phyloP scores from a whole-genome alignment of 148 eudicot genomes.

The Dianthus caryophyllus region DNA sequence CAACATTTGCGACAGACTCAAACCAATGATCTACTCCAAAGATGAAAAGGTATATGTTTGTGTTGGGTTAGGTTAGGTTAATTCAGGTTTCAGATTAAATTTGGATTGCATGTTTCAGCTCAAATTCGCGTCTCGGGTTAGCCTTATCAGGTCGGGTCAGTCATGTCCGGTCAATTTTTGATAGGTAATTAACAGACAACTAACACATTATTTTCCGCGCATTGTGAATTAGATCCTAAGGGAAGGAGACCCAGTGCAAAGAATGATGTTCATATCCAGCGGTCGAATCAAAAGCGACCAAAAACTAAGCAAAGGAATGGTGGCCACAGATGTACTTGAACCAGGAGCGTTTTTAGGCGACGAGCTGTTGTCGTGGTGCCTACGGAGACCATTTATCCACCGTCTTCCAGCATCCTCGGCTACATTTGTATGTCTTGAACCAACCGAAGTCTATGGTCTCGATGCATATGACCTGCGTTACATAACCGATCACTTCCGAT shows the following conservation, averaged over 20 bases:
- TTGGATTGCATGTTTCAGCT: no score
- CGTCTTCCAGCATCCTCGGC: conserved; percentile 89
- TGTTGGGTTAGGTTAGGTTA: no score
- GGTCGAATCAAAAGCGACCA: conserved; percentile 72
- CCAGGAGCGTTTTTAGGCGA: conserved; percentile 86
- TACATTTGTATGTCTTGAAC: conserved; percentile 60
- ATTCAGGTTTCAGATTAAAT: no score
- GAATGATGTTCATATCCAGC: conserved; percentile 67
- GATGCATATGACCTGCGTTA: conserved; percentile 67
- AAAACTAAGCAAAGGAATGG: conserved; percentile 66
- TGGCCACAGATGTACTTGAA: conserved; percentile 64
- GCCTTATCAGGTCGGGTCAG: no score
- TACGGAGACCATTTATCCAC: conserved; percentile 68
- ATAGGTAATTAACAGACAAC: background rate
- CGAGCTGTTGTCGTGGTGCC: conserved; percentile 87
- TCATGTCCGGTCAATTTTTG: no score
- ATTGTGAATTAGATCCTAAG: conserved; percentile 48
- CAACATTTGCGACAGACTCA: conserved; percentile 90
- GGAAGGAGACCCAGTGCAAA: conserved; percentile 88
- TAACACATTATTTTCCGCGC: background rate
- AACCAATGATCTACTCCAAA: conserved; percentile 67
- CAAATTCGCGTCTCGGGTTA: no score
- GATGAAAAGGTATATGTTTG: conserved; percentile 69
- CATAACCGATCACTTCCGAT: conserved; percentile 85
- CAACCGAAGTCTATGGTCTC: conserved; percentile 77